phyloP scores from a whole-genome alignment of 2,329 filamentous ascomycete species.

The Coniochaeta ligniaria region DNA sequence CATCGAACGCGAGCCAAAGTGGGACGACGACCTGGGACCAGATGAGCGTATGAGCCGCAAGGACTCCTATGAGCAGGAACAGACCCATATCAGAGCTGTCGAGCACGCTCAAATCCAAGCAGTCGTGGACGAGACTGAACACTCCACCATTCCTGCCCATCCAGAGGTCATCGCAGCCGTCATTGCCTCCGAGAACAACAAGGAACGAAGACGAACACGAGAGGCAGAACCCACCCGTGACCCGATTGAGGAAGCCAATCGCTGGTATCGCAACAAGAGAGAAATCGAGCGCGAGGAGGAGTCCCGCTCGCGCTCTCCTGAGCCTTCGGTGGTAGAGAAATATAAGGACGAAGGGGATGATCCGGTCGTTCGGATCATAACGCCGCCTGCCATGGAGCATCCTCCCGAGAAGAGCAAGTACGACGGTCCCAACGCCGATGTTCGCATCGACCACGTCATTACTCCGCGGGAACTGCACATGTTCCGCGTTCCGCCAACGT shows the following conservation, averaged over 20 bases:
- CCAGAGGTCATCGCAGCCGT: constrained; percentile 37
- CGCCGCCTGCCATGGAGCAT: constrained; percentile 45
- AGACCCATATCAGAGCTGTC: constrained; percentile 26
- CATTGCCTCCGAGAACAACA: constrained; percentile 31
- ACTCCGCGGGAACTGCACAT: constrained; percentile 40
- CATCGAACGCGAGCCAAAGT: constrained; percentile 46
- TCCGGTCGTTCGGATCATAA: constrained; percentile 39
- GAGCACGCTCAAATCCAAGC: constrained; percentile 31
- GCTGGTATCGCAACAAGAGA: constrained; percentile 49
- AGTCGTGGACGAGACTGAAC: constrained; percentile 36
- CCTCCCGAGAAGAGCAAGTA: constrained; percentile 40
- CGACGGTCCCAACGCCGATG: constrained; percentile 56
- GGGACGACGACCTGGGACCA: constrained; percentile 24
- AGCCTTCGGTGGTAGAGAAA: constrained; percentile 48
- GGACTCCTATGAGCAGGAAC: constrained; percentile 41
- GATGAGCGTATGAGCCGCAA: constrained; percentile 37
- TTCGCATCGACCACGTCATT: constrained; percentile 52
- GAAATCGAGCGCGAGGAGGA: constrained; percentile 49
- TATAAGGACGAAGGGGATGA: constrained; percentile 33
- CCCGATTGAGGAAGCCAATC: constrained; percentile 46
- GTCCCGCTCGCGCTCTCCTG: constrained; percentile 42
- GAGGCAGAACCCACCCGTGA: constrained; percentile 15
- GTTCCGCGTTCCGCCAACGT: constrained; percentile 18
- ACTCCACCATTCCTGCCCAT: constrained; percentile 35
- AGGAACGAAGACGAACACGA: constrained; percentile 14